Evolutionary conservation across 495 filamentous ascomycete species (phyloP).

Genomic region (Penicillium ochrochloron): DNA sequence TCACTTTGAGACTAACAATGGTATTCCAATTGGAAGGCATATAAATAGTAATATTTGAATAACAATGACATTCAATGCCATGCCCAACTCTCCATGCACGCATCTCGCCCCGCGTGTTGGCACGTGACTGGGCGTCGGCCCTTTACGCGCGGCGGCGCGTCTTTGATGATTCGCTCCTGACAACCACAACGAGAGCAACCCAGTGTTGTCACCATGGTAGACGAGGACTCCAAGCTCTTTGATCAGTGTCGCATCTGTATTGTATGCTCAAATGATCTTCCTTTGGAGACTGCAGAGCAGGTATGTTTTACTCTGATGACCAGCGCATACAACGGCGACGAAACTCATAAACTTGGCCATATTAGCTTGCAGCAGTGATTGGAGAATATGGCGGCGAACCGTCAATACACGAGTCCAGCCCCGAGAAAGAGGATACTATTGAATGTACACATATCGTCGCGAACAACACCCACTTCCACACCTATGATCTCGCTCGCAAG

Average conservation of each 20-base stretch:
- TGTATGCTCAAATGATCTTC: constrained; percentile 54
- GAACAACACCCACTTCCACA: constrained; percentile 82
- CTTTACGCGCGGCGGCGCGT: constrained; percentile 19
- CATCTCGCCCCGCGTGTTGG: not conserved
- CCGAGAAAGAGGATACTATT: constrained; percentile 55
- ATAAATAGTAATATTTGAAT: not conserved
- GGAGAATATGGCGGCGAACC: constrained; percentile 59
- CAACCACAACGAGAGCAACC: constrained; percentile 4
- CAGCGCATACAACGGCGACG: constrained; percentile 8
- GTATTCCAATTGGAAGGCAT: not conserved
- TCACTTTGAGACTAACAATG: not conserved
- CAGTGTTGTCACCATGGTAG: constrained; percentile 35
- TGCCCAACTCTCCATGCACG: not conserved
- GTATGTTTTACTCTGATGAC: constrained; percentile 28
- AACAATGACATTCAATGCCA: not conserved
- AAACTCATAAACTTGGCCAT: constrained; percentile 10
- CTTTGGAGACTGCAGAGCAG: constrained; percentile 48
- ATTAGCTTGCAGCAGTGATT: constrained; percentile 43
- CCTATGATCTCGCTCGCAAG: constrained; percentile 71
- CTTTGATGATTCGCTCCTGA: not conserved
- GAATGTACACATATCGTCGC: constrained; percentile 83
- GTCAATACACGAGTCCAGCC: constrained; percentile 47
- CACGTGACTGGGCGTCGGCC: constrained; percentile 24
- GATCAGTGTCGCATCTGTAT: constrained; percentile 49
- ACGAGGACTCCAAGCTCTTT: constrained; percentile 44